Conservation (phyloP, 768 basidiomycete species). For the Naganishia randhawae region DNA sequence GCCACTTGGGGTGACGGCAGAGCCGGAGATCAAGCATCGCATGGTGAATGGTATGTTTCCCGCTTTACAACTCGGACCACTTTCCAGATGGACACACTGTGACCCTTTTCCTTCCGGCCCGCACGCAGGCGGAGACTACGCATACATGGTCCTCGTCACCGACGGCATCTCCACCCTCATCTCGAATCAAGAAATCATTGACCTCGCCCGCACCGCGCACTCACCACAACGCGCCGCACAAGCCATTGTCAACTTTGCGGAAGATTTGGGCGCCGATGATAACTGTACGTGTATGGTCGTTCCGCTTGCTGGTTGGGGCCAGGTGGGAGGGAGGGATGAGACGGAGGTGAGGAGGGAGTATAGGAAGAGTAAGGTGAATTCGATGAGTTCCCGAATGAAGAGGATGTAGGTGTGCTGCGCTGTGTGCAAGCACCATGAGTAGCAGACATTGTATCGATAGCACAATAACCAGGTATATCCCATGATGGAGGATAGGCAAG, state of each 20-base stretch:
- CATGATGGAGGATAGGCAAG: too few species aligned
- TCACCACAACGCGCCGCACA: constrained; percentile 78
- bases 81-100: background rate
- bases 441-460: too few species aligned
- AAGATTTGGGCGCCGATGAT: constrained; percentile 82
- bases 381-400: constrained; percentile 49
- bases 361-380: constrained; percentile 53
- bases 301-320: constrained; percentile 88
- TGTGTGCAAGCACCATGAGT: too few species aligned
- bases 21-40: constrained; percentile 77
- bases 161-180: constrained; percentile 88
- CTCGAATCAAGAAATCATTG: constrained; percentile 90
- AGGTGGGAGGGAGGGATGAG: constrained; percentile 69
- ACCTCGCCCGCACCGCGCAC: constrained; percentile 68
- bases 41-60: constrained; percentile 65
- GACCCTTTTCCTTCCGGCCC: background rate
- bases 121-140: constrained; percentile 76
- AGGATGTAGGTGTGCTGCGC: too few species aligned
- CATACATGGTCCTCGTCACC: constrained; percentile 81
- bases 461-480: too few species aligned
- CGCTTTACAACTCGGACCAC: background rate
- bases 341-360: constrained; percentile 82
- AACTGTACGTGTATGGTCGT: constrained; percentile 88
- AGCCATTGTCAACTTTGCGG: constrained; percentile 75
- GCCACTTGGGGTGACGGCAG: constrained; percentile 83